A percentile compares a stretch with the other conserved stretches of the same genome.
These are phyloP conservation scores for Tuber umbilicatum DNA, from an alignment of 495 filamentous ascomycete species.

Conservation along the genomic window DNA sequence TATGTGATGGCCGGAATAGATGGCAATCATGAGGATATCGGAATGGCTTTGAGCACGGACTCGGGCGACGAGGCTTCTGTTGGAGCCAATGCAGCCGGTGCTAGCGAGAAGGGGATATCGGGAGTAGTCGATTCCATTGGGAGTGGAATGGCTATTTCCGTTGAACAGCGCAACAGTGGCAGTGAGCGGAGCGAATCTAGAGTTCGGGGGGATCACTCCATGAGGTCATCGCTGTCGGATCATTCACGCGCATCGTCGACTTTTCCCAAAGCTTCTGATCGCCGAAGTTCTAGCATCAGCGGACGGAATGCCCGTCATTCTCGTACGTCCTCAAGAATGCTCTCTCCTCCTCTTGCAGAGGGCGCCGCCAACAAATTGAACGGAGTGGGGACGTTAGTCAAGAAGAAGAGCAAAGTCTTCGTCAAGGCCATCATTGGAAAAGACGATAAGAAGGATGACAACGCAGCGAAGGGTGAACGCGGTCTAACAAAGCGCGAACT, in stretches of 20 bases:
- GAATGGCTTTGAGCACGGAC: slow-evolving; percentile 27
- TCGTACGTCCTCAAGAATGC: slow-evolving; percentile 9
- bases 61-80: slow-evolving; percentile 22
- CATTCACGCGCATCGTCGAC: slow-evolving; percentile 3
- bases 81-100: slow-evolving; percentile 13
- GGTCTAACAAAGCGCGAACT: slow-evolving; percentile 29
- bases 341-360: slow-evolving; percentile 16
- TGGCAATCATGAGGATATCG: slow-evolving; percentile 18
- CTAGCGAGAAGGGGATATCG: slow-evolving; percentile 16
- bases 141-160: slow-evolving; percentile 16
- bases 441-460: slow-evolving; percentile 16
- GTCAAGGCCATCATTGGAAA: slow-evolving; percentile 18
- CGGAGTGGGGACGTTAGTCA: slow-evolving; percentile 27
- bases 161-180: slow-evolving; percentile 15
- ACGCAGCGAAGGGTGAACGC: slow-evolving; percentile 3
- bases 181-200: slow-evolving; percentile 8
- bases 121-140: slow-evolving; percentile 9
- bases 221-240: slow-evolving; percentile 21
- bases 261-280: slow-evolving; percentile 19
- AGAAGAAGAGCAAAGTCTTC: slow-evolving; percentile 34
- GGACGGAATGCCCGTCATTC: background rate
- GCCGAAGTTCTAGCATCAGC: slow-evolving; percentile 11
- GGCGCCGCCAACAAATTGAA: slow-evolving; percentile 21
- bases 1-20: slow-evolving; percentile 14
- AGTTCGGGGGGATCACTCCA: slow-evolving; percentile 4